Evolutionary conservation across 169 alveolate species (phyloP), one percentile per base, ranked within the genome.

Genomic region (Perkinsus chesapeaki): DNA sequence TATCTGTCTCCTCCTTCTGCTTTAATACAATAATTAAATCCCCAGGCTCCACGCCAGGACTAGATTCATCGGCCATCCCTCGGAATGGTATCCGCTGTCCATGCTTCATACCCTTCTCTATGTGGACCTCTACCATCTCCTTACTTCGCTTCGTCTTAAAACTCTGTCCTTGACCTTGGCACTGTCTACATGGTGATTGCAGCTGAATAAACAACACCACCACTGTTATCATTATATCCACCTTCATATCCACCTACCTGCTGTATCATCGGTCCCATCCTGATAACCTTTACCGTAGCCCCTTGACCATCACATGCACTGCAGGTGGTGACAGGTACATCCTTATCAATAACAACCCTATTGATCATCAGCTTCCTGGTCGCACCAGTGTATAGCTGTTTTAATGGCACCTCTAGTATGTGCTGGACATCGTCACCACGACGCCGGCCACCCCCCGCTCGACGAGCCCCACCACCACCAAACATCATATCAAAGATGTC

Each of bases 91-190:
- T 98, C 96, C 97, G 97, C 94, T 99, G 99, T 39, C 98, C 98
- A 95, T 99, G 97, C 39, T 99, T 99, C 39, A 96, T 98, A 39
- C 99, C 99, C 96, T 98, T 98, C 92, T 98, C 99, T 73, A 99
- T 96, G 94, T 95, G 96, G 47, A 98, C 99, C 96, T 97, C 99
- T 91, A 99, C 95, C 43, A 97, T 97, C 96, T 98, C 98, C 96
- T 98, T 96, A 97, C 94, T 98, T 97, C 60, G 98, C 93, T 43
- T 97, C 96, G 82, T 60, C 34, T 96, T 97, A 73, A 98, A 96
- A 36, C 96, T 95, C 92, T 95, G 96, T 39, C 99, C 98, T 48
- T 97, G 95, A 31, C 99, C 99, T 48, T 95, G 93, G 94, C 99
- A 98, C 27, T 96, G 96, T 36, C 95, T 95, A 95, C 99, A 98